Percentiles rank a stretch among this genome's conserved stretches.
phyloP scores from a whole-genome alignment of 2,329 filamentous ascomycete species.

The Coccinonectria pachysandricola region DNA sequence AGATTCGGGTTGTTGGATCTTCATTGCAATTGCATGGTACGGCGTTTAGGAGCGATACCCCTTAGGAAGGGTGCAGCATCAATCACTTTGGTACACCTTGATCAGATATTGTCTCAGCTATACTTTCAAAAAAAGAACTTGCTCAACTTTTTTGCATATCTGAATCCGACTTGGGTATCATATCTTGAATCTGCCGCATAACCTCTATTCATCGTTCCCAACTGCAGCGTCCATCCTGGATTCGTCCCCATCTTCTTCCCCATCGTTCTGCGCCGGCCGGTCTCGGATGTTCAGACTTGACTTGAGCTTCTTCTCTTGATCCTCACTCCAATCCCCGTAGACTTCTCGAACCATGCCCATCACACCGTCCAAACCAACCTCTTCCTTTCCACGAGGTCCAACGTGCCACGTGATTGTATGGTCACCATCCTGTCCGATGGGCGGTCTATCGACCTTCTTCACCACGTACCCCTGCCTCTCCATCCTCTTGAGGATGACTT shows the following conservation, averaged over 20 bases:
- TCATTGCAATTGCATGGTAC: conserved; percentile 2
- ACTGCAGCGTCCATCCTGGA: conserved; percentile 6
- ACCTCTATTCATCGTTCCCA: conserved; percentile 2
- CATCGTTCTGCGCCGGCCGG: conserved; percentile 9
- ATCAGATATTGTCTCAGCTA: too few relatives aligned
- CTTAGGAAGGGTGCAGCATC: conserved; percentile 3
- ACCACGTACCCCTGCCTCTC: conserved; percentile 76
- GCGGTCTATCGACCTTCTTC: conserved; percentile 54
- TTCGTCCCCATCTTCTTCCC: conserved; percentile 16
- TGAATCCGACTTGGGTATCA: conserved; percentile 16
- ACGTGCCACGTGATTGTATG: conserved; percentile 73
- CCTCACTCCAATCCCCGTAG: conserved; percentile 42
- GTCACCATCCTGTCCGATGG: conserved; percentile 50
- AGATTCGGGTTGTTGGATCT: conserved; percentile 3
- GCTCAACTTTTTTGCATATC: neutral
- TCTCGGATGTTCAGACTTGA: conserved; percentile 48
- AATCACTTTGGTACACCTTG: neutral
- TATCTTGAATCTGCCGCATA: conserved; percentile 4
- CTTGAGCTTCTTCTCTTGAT: conserved; percentile 49
- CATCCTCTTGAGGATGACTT: conserved; percentile 63
- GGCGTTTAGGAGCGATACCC: conserved; percentile 19
- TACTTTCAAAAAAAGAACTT: too few relatives aligned
- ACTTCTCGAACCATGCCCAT: conserved; percentile 56
- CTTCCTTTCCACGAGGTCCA: conserved; percentile 74
- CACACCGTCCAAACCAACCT: conserved; percentile 70